Percentiles rank a stretch among this genome's conserved stretches.
These are phyloP conservation scores for Cercospora sp. DNA, from an alignment of 2,329 filamentous ascomycete species.

Conservation along the genomic window DNA sequence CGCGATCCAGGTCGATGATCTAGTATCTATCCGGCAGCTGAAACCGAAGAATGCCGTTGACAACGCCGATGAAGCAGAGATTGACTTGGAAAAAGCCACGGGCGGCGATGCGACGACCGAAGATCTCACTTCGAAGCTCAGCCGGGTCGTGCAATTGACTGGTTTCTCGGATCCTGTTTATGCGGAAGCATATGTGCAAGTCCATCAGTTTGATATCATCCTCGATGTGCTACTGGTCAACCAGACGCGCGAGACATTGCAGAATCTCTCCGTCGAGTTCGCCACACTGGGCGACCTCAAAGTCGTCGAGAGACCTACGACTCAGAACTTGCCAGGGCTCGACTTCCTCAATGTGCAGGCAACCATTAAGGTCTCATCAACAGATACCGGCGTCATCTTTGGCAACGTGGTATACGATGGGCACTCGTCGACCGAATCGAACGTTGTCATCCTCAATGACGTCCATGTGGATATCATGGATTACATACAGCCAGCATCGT, in stretches of 20 bases:
- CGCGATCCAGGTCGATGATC: constrained; percentile 92
- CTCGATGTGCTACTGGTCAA: constrained; percentile 95
- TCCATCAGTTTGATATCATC: constrained; percentile 98
- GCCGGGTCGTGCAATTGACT: constrained; percentile 92
- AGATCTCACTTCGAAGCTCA: constrained; percentile 89
- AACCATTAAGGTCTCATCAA: constrained; percentile 97
- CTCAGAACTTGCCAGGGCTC: constrained; percentile 90
- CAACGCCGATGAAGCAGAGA: constrained; percentile 76
- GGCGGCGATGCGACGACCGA: constrained; percentile 83
- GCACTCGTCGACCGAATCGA: constrained; percentile 84
- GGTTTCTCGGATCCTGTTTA: constrained; percentile 98
- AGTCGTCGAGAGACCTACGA: constrained; percentile 93
- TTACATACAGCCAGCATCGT: constrained; percentile 96
- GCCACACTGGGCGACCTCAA: constrained; percentile 97
- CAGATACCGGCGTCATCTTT: constrained; percentile 97
- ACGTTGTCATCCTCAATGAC: constrained; percentile 97
- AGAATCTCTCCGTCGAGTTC: constrained; percentile 96
- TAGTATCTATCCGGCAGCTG: constrained; percentile 87
- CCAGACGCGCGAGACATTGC: constrained; percentile 92
- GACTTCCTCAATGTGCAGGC: constrained; percentile 98
- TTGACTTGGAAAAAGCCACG: constrained; percentile 90
- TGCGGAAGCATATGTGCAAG: constrained; percentile 97
- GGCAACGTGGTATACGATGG: constrained; percentile 98
- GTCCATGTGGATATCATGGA: constrained; percentile 99
- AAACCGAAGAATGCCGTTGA: constrained; percentile 86